Percentiles rank a stretch among this genome's conserved stretches.
These are phyloP conservation scores for Phialophora macrospora DNA, from an alignment of 2,329 filamentous ascomycete species.

Conservation along the genomic window DNA sequence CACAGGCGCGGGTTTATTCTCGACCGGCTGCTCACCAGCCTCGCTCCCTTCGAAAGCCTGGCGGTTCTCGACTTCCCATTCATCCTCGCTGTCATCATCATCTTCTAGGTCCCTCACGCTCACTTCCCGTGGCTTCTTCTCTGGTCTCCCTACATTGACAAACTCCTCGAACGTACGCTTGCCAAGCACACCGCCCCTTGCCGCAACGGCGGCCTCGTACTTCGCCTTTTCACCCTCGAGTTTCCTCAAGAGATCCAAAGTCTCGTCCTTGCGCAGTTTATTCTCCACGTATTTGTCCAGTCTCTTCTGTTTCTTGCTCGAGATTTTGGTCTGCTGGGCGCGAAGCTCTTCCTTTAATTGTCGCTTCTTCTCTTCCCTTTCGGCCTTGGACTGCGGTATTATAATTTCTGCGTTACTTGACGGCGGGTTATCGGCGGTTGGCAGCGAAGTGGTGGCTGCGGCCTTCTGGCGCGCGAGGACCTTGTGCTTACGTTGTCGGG, in stretches of 20 bases:
- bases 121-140: background rate
- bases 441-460: background rate
- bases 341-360: constrained; percentile 60
- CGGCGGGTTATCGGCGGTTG: background rate
- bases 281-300: constrained; percentile 78
- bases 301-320: constrained; percentile 69
- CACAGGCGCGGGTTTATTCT: background rate
- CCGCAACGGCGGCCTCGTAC: constrained; percentile 68
- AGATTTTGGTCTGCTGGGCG: constrained; percentile 61
- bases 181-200: constrained; percentile 80
- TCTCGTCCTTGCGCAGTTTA: constrained; percentile 94
- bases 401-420: constrained; percentile 32
- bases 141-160: constrained; percentile 6
- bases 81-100: constrained; percentile 37
- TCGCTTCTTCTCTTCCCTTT: constrained; percentile 59
- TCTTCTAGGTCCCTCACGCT: constrained; percentile 17
- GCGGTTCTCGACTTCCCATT: constrained; percentile 42
- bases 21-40: too few species aligned
- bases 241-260: constrained; percentile 79
- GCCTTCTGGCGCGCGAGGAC: constrained; percentile 44
- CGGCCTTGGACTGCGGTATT: constrained; percentile 49
- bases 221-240: constrained; percentile 76
- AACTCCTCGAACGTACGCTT: constrained; percentile 70
- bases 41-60: constrained; percentile 33
- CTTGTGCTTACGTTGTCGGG: constrained; percentile 64